These are phyloP conservation scores for Pythium aristosporum DNA, from an alignment of 352 stramenopile genomes.

Conservation along the genomic window DNA sequence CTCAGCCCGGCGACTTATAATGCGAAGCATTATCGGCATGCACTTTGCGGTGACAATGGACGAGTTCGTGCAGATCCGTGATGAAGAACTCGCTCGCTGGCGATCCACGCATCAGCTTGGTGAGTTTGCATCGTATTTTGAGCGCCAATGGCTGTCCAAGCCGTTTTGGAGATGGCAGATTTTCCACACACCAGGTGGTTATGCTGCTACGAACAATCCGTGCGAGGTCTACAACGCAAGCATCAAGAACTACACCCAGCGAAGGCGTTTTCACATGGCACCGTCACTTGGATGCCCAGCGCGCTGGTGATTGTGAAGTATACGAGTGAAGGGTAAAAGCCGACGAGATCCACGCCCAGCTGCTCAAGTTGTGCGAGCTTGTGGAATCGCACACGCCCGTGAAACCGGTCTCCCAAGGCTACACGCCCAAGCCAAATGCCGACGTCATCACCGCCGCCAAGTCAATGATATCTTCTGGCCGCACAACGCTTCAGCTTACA, in stretches of 20 bases:
- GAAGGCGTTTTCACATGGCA: slow-evolving; percentile 15
- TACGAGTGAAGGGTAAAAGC: too few relatives aligned
- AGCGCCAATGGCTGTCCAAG: background rate
- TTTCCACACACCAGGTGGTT: slow-evolving; percentile 17
- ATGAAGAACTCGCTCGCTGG: slow-evolving; percentile 1
- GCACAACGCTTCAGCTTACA: slow-evolving; percentile 7
- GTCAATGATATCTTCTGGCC: slow-evolving; percentile 7
- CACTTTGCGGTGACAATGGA: background rate
- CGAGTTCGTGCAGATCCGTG: slow-evolving; percentile 3
- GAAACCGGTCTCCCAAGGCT: background rate
- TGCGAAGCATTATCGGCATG: slow-evolving; percentile 1
- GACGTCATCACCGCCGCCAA: slow-evolving; percentile 7
- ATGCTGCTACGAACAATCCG: slow-evolving; percentile 22
- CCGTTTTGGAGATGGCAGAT: slow-evolving; percentile 25
- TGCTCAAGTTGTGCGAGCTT: slow-evolving; percentile 22
- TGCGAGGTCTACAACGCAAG: slow-evolving; percentile 23
- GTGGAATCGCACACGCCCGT: slow-evolving; percentile 2
- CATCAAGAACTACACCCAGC: slow-evolving; percentile 18
- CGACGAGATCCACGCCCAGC: too few relatives aligned
- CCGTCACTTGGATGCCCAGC: too few relatives aligned
- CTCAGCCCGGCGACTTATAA: background rate
- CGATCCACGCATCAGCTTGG: background rate
- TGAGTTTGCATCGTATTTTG: slow-evolving; percentile 12
- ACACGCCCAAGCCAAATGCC: background rate
- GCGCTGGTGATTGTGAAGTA: too few relatives aligned